Evolutionary conservation across 1,284 basidiomycete species (phyloP).

Genomic region (Cryptococcus sp.): DNA sequence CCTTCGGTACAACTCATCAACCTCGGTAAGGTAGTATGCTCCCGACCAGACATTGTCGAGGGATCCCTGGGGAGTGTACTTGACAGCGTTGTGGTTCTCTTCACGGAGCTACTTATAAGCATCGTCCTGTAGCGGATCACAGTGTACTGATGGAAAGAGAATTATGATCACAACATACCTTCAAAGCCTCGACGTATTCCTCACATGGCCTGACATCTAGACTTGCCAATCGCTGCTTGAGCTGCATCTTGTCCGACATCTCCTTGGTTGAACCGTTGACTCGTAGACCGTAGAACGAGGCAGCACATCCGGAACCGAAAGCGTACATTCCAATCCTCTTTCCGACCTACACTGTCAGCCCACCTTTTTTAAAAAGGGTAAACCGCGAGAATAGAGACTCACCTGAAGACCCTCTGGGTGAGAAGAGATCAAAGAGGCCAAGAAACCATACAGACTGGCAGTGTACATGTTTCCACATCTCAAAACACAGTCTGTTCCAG

Average conservation of each 20-base stretch:
- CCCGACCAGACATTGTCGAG: conserved; percentile 92
- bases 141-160: neutral
- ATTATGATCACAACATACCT: conserved; percentile 53
- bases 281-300: conserved; percentile 80
- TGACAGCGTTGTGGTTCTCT: conserved; percentile 88
- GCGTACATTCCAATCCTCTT: conserved; percentile 90
- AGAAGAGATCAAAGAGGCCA: conserved; percentile 73
- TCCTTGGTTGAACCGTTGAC: conserved; percentile 79
- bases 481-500: conserved; percentile 74
- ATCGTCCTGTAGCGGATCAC: neutral
- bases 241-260: conserved; percentile 73
- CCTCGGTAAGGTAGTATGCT: conserved; percentile 85
- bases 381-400: conserved; percentile 2
- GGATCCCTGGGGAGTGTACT: conserved; percentile 79
- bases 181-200: conserved; percentile 71
- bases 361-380: neutral
- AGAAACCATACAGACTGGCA: conserved; percentile 89
- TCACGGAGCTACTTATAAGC: conserved; percentile 67
- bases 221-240: conserved; percentile 67
- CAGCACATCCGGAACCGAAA: conserved; percentile 88
- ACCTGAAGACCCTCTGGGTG: conserved; percentile 62
- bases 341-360: conserved; percentile 41
- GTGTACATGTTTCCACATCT: conserved; percentile 99
- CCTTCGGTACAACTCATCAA: conserved; percentile 89
- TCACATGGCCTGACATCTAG: conserved; percentile 91